Evolutionary conservation across 441 rosid genomes (phyloP).

Genomic region (Gossypium aridum): DNA sequence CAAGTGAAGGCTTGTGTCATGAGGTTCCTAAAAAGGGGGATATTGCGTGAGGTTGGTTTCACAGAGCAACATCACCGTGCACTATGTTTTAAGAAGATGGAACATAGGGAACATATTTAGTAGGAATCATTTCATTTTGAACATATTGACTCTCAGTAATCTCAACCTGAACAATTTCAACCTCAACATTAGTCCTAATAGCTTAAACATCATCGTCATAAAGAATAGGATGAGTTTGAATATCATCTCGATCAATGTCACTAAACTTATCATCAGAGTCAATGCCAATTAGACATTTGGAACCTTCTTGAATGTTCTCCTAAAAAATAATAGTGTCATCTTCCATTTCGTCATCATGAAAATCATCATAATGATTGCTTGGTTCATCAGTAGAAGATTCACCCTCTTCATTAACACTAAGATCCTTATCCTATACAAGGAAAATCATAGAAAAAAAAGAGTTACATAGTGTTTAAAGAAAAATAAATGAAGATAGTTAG

Average conservation of each 20-base stretch:
- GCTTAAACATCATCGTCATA: background rate
- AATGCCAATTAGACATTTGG: background rate
- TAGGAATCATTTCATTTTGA: too few species aligned
- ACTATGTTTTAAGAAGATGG: background rate
- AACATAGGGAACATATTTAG: background rate
- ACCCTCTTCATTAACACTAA: background rate
- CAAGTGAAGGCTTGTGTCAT: too few species aligned
- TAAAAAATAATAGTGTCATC: background rate
- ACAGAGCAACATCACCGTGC: background rate
- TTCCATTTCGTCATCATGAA: background rate
- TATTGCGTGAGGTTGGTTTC: too few species aligned
- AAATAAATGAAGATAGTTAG: background rate
- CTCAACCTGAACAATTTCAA: too few species aligned
- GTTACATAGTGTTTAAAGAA: background rate
- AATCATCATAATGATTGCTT: background rate
- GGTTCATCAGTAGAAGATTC: background rate
- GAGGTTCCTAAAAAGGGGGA: too few species aligned
- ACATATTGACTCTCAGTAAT: too few species aligned
- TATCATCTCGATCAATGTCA: background rate
- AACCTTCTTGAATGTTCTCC: background rate
- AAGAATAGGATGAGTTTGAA: background rate
- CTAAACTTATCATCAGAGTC: background rate
- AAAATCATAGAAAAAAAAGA: background rate
- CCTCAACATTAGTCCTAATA: background rate
- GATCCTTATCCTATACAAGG: background rate